Evolutionary conservation across 352 stramenopile genomes (phyloP), one percentile per base, ranked within the genome.

Genomic region (Phytophthora foliorum): DNA sequence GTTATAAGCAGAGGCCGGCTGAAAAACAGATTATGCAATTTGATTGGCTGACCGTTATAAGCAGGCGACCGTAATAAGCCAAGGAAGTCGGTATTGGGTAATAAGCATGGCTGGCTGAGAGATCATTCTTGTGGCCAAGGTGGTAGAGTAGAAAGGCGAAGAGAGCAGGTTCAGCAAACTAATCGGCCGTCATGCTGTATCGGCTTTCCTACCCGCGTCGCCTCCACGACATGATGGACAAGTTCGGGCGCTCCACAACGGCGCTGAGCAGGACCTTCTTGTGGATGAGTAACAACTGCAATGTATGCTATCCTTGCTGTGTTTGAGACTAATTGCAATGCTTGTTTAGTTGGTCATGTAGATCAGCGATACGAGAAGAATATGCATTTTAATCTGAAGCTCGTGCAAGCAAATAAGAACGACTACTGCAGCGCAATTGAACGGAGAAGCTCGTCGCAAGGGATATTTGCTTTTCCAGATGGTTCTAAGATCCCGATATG

Each of bases 381-480:
- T 1, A 38, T 55, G 21, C 54, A 62, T 10, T 52, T 53, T 13
- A 29, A 32, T n/a, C 3, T 44, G 3, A 31, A 50, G n/a, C 13
- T 52, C 5, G 19, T 38, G n/a, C 41, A 27, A 49, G 17, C 39
- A 27, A 38, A 34, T 16, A 54, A 36, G 27, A 13, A 13, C 34
- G 4, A 19, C 4, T 62, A 62, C 27, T 62, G 57, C 21, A 21
- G 5, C 4, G 45, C 57, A 19, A 39, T 64, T 16, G 22, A 42
- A 16, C 22, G 17, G 7, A 10, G 44, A 55, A 56, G 21, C 32
- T 41, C 45, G 1, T 21, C 29, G 16, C 6, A 24, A 7, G 6
- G 10, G 6, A 39, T 57, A 2, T 65, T 65, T 32, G 36, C 36
- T 24, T 65, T 65, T 36, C 45, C 46, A 2, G 57, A 65, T 7